Evolutionary conservation across 176 grass and related monocot species (phyloP).

Genomic region (Phragmites australis): DNA sequence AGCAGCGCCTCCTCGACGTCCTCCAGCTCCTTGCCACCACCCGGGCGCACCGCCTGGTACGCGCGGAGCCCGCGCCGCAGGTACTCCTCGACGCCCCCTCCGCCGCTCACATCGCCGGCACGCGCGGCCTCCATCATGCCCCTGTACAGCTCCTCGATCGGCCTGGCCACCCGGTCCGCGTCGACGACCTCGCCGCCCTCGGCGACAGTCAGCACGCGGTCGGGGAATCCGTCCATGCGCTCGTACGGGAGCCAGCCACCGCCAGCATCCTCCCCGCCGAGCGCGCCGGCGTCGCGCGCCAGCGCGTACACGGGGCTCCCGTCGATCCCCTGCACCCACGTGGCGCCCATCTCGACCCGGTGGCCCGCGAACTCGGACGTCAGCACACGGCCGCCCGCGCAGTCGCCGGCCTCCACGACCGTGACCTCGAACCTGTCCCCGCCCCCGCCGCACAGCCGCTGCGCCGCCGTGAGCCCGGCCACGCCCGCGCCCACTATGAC

Average conservation of each 20-base stretch:
- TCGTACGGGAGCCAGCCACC: constrained; percentile 50
- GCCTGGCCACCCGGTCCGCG: constrained; percentile 40
- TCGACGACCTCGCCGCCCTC: constrained; percentile 68
- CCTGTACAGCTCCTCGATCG: constrained; percentile 58
- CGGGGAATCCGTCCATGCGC: constrained; percentile 83
- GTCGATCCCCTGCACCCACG: constrained; percentile 83
- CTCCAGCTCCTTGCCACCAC: constrained; percentile 27
- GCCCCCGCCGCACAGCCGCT: constrained; percentile 48
- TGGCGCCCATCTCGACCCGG: constrained; percentile 84
- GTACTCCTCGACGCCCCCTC: constrained; percentile 47
- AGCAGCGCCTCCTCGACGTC: constrained; percentile 69
- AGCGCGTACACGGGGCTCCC: constrained; percentile 74
- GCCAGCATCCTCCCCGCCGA: neutral
- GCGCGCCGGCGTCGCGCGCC: constrained; percentile 53
- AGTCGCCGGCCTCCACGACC: constrained; percentile 56
- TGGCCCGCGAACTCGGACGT: constrained; percentile 69
- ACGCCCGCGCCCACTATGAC: constrained; percentile 77
- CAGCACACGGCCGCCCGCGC: constrained; percentile 70
- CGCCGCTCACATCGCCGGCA: constrained; percentile 38
- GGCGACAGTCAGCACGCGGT: constrained; percentile 60
- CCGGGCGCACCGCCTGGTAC: constrained; percentile 46
- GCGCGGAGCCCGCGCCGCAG: constrained; percentile 55
- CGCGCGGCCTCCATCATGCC: constrained; percentile 69
- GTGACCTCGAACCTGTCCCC: constrained; percentile 63
- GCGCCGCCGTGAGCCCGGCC: constrained; percentile 74